A percentile compares a stretch with the other conserved stretches of the same genome.
phyloP scores from a whole-genome alignment of 2,329 filamentous ascomycete genomes.

The Aurifilum marmelostoma region DNA sequence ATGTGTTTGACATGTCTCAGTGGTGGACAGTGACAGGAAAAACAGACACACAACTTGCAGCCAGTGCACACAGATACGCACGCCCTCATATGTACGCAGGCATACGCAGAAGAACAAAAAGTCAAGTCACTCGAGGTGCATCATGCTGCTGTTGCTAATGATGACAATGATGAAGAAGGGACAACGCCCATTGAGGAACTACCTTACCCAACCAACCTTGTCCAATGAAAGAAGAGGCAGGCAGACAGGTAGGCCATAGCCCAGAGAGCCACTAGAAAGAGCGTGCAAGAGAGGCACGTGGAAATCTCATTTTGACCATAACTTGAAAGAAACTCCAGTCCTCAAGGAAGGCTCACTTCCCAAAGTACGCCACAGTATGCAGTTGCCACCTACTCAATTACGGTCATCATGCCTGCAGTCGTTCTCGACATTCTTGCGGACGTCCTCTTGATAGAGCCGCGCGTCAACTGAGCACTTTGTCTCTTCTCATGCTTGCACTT shows the following conservation, averaged over 20 bases:
- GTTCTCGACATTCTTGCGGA: neutral
- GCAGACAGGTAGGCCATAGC: too few relatives aligned
- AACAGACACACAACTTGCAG: neutral
- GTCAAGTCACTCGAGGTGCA: neutral
- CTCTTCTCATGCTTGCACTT: neutral
- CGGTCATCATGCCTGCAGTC: neutral
- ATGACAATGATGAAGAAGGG: neutral
- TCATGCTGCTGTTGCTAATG: neutral
- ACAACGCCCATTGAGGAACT: too few relatives aligned
- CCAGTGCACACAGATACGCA: neutral
- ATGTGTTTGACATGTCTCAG: neutral
- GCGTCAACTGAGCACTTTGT: neutral
- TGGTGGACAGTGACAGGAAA: neutral
- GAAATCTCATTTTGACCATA: neutral
- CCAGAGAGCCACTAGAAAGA: neutral
- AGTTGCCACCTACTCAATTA: neutral
- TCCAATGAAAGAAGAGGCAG: neutral
- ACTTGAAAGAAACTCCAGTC: neutral
- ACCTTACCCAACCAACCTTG: neutral
- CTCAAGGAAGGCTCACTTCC: constrained; percentile 1
- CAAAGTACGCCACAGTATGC: neutral
- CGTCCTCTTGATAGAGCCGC: neutral
- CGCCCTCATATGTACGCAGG: neutral
- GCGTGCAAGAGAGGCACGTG: neutral
- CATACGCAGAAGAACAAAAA: neutral